Percentiles rank a stretch among this genome's conserved stretches.
Evolutionary conservation across 352 stramenopile species (phyloP).

Genomic region (Phytophthora tentaculata): DNA sequence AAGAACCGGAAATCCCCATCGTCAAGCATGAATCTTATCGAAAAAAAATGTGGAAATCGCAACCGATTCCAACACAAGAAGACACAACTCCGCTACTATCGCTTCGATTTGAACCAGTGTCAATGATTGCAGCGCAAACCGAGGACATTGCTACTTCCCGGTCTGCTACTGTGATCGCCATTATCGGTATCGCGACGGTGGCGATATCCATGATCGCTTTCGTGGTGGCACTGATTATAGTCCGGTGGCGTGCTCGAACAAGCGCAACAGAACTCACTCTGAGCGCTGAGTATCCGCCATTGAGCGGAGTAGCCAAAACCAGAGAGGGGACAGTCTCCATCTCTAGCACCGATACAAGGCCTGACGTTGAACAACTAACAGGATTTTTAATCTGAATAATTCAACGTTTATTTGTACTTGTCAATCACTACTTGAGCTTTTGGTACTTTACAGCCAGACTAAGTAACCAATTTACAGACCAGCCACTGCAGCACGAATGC

Average conservation of each 20-base stretch:
- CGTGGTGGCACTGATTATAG: conserved; percentile 10
- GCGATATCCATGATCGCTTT: conserved; percentile 13
- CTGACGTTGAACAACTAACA: background rate
- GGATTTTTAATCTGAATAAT: conserved; percentile 13
- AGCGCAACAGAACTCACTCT: conserved; percentile 1
- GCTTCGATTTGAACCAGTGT: conserved; percentile 1
- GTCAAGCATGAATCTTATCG: background rate
- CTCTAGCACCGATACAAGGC: conserved; percentile 7
- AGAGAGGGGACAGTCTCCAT: conserved; percentile 17
- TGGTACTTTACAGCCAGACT: background rate
- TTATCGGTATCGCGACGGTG: conserved; percentile 15
- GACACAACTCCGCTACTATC: background rate
- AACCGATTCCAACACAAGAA: background rate
- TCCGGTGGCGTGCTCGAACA: conserved; percentile 12
- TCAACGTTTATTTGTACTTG: background rate
- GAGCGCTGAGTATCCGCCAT: conserved; percentile 9
- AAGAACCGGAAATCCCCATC: background rate
- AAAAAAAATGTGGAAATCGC: background rate
- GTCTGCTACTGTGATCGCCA: conserved; percentile 12
- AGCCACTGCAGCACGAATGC: conserved; percentile 54
- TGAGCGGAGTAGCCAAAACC: conserved; percentile 2
- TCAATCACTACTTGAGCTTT: no score
- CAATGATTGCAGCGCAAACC: background rate
- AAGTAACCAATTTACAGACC: conserved; percentile 27
- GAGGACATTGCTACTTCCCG: background rate